A percentile compares a stretch with the other conserved stretches of the same genome.
Conservation (phyloP, 257 asterid genomes). For the Henckelia pumila region DNA sequence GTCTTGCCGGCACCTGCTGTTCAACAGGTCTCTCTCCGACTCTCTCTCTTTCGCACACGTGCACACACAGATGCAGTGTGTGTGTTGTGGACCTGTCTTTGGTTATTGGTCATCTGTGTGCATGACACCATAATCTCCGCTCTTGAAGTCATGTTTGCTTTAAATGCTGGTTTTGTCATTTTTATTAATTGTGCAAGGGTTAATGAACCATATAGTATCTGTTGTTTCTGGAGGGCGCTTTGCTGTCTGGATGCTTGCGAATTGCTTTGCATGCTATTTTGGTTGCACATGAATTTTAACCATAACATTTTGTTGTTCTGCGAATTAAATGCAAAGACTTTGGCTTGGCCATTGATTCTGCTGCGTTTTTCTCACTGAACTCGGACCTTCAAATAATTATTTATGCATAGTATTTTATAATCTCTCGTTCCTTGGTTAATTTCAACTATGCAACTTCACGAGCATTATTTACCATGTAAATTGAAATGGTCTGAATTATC, state of each 20-base stretch:
- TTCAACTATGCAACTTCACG: not conserved
- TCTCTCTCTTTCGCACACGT: constrained; percentile 10
- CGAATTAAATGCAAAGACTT: not conserved
- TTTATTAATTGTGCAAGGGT: not conserved
- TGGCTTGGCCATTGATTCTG: not conserved
- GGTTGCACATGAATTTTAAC: constrained; percentile 9
- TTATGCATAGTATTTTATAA: not conserved
- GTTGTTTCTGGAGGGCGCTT: not conserved
- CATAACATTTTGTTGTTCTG: not conserved
- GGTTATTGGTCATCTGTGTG: not conserved
- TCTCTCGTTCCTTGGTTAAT: not conserved
- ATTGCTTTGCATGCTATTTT: not conserved
- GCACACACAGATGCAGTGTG: not conserved
- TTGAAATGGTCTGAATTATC: not conserved
- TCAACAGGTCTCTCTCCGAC: constrained; percentile 45
- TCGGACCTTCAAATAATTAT: not conserved
- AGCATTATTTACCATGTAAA: not conserved
- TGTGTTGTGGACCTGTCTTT: not conserved
- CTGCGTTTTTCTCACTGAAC: not conserved
- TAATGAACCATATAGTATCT: constrained; percentile 1
- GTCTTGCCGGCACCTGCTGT: constrained; percentile 77
- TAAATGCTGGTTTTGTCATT: not conserved
- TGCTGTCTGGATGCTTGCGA: not conserved
- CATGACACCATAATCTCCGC: not conserved
- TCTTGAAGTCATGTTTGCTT: not conserved